A percentile compares a stretch with the other conserved stretches of the same genome.
Conservation (phyloP, 2,329 filamentous ascomycete species). For the Coleophoma cylindrospora region DNA sequence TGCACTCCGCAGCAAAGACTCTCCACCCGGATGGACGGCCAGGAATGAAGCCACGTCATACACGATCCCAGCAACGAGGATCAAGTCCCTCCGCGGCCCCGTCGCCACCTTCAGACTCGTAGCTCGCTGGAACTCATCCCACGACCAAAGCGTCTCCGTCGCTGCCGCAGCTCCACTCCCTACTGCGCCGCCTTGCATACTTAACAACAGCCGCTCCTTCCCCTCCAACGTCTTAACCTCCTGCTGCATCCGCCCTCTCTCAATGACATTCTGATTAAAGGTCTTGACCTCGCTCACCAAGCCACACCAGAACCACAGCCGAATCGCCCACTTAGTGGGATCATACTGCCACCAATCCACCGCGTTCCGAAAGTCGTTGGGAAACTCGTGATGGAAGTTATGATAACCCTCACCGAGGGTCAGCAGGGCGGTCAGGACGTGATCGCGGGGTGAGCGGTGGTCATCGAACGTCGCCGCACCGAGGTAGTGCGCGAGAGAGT, state of each 20-base stretch:
- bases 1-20: conserved; percentile 59
- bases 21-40: conserved; percentile 58
- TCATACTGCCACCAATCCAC: conserved; percentile 68
- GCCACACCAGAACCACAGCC: conserved; percentile 43
- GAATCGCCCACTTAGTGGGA: conserved; percentile 65
- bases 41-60: neutral
- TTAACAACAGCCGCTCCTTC: conserved; percentile 42
- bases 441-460: conserved; percentile 65
- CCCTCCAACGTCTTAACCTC: conserved; percentile 52
- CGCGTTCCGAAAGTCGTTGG: conserved; percentile 66
- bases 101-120: neutral
- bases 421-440: conserved; percentile 61
- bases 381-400: conserved; percentile 72
- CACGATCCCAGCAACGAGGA: neutral
- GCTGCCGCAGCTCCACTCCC: neutral
- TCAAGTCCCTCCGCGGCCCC: neutral
- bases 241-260: conserved; percentile 65
- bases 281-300: conserved; percentile 64
- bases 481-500: conserved; percentile 47
- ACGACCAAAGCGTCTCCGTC: neutral
- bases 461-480: conserved; percentile 66
- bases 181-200: conserved; percentile 45
- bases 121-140: neutral
- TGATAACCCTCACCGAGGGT: conserved; percentile 68
- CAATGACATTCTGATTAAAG: conserved; percentile 63